Evolutionary conservation across 1,139 yeast species (phyloP).

Genomic region (Zygosaccharomyces sapae): DNA sequence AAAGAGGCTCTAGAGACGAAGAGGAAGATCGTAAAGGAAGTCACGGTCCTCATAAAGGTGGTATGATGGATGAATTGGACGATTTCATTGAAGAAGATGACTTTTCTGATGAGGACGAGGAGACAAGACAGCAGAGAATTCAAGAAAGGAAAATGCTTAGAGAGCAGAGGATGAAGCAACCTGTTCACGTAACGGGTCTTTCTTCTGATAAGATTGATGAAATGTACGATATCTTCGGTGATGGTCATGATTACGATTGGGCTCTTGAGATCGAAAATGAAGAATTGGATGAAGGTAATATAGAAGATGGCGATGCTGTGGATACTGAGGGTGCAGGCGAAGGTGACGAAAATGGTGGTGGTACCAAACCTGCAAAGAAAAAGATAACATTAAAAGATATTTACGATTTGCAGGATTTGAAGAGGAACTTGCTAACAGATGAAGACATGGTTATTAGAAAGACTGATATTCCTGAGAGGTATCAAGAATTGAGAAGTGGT

Average conservation of each 20-base stretch:
- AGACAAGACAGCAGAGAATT: slow-evolving; percentile 43
- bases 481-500: slow-evolving; percentile 64
- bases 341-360: slow-evolving; percentile 44
- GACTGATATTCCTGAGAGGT: slow-evolving; percentile 90
- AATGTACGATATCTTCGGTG: slow-evolving; percentile 91
- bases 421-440: slow-evolving; percentile 86
- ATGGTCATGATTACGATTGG: slow-evolving; percentile 97
- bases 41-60: slow-evolving; percentile 18
- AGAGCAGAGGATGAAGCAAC: slow-evolving; percentile 40
- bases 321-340: slow-evolving; percentile 43
- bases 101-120: slow-evolving; percentile 84
- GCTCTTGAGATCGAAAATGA: slow-evolving; percentile 89
- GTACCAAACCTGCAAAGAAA: slow-evolving; percentile 42
- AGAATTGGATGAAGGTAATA: slow-evolving; percentile 40
- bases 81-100: slow-evolving; percentile 98
- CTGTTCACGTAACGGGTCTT: slow-evolving; percentile 67
- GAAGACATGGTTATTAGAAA: slow-evolving; percentile 85
- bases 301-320: slow-evolving; percentile 38
- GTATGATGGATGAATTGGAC: slow-evolving; percentile 73
- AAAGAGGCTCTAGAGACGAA: slow-evolving; percentile 39
- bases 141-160: slow-evolving; percentile 37
- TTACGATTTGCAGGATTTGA: slow-evolving; percentile 89
- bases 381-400: slow-evolving; percentile 76
- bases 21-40: slow-evolving; percentile 21
- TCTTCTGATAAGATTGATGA: slow-evolving; percentile 93